Base-by-base conservation (phyloP, 2,329 filamentous ascomycete genomes). In the Fusarium tupiense region DNA sequence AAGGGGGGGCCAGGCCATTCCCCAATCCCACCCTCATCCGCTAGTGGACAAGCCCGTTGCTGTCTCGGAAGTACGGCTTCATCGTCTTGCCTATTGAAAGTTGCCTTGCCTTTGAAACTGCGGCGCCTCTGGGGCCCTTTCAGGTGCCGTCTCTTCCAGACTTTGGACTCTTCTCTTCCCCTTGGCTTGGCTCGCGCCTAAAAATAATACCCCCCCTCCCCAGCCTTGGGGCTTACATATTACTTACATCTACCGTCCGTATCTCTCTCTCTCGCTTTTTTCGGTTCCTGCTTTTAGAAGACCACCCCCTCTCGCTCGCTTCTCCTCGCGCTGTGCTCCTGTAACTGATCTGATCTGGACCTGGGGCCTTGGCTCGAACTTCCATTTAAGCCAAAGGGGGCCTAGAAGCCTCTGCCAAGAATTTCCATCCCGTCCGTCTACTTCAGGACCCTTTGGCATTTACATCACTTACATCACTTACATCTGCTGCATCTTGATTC, bases 51-150 rank as follows among this genome's bases (percentile, higher is more conserved):
- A 69, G 63, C 65, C 43, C 46, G 33, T 64, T 72, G 43, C 71
- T 77, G 76, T 78, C 75, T 78, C 76, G 76, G 76, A 78, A 78
- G 74, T 76, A 69, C 76, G 76, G 76, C 76, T 77, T 76, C 76
- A 63, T 61, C 59, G 57, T 53, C 50, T 56, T 68, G 46, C 59
- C 52, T 66, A 70, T 70, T 53, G 66, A 67, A 64, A 47, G 38
- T 24, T 24, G 47, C 50, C 49, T 50, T 35, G 49, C 49, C 50
- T 53, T 59, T 66, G 33, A 64, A 67, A 67, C 64, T 44, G 46
- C 47, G 52, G 35, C 52, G 52, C 54, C 52, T 52, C 38, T 50
- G 47, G 31, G 50, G 31, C 50, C n/a, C 50, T 24, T 53, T 20
- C 24, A 22, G 35, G 41, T 70, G 67, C 67, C 67, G 67, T 70